Evolutionary conservation across 768 basidiomycete species (phyloP).

Genomic region (Cystobasidium onofrii): DNA sequence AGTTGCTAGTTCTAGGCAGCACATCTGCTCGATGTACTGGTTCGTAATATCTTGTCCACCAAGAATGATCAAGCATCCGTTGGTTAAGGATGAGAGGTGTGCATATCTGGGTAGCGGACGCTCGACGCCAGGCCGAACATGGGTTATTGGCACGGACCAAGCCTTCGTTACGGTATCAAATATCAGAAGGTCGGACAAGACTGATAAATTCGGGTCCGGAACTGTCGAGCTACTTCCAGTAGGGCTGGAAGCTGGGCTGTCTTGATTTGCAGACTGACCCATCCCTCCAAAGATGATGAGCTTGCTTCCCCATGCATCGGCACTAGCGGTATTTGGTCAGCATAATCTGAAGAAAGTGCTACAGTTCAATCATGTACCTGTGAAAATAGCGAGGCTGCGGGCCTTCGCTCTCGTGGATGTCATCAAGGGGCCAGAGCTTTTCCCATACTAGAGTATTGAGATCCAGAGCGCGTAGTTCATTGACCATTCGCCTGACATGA

Average conservation of each 20-base stretch:
- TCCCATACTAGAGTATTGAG: slow-evolving; percentile 74
- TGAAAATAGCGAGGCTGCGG: slow-evolving; percentile 91
- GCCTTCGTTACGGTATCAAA: slow-evolving; percentile 63
- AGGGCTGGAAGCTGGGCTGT: not conserved
- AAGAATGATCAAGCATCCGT: slow-evolving; percentile 76
- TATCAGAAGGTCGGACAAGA: slow-evolving; percentile 85
- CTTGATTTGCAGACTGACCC: slow-evolving; percentile 55
- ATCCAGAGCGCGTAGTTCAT: slow-evolving; percentile 84
- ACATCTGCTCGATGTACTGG: slow-evolving; percentile 85
- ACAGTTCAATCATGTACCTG: slow-evolving; percentile 43
- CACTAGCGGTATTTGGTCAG: not conserved
- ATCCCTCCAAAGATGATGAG: slow-evolving; percentile 92
- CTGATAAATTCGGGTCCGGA: slow-evolving; percentile 52
- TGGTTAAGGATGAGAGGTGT: slow-evolving; percentile 78
- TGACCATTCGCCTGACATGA: slow-evolving; percentile 75
- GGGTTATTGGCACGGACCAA: slow-evolving; percentile 56
- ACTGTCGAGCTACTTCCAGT: not conserved
- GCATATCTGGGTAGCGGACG: slow-evolving; percentile 83
- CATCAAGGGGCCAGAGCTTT: slow-evolving; percentile 52
- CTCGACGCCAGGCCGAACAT: slow-evolving; percentile 49
- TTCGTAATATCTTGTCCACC: slow-evolving; percentile 92
- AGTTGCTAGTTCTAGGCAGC: slow-evolving; percentile 69
- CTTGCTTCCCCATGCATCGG: slow-evolving; percentile 60
- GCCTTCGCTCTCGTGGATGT: not conserved
- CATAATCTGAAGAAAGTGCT: slow-evolving; percentile 43